Conservation (phyloP, 177 flowering plant genomes). For the Telopea speciosissima region DNA sequence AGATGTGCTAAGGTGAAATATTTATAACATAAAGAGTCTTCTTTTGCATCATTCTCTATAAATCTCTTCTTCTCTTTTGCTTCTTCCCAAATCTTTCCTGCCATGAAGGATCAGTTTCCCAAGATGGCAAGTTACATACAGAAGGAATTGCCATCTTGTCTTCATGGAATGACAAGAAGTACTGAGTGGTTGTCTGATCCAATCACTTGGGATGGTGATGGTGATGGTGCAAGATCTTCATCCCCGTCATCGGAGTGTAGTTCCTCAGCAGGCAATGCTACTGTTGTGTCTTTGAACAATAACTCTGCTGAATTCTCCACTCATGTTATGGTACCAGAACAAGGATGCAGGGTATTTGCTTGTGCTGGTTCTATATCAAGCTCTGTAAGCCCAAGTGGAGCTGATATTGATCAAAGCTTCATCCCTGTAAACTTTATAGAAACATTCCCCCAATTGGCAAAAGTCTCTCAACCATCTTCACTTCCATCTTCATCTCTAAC, state of each 20-base stretch:
- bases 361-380: conserved; percentile 14
- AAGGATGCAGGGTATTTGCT: conserved; percentile 5
- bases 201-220: conserved; percentile 18
- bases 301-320: conserved; percentile 18
- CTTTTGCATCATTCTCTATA: conserved; percentile 15
- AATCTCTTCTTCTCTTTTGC: conserved; percentile 8
- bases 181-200: conserved; percentile 18
- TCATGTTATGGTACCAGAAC: conserved; percentile 5
- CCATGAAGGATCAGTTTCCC: conserved; percentile 37
- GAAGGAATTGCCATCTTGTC: conserved; percentile 23
- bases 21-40: conserved; percentile 19
- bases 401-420: conserved; percentile 11
- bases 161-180: conserved; percentile 19
- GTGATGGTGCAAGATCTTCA: conserved; percentile 1
- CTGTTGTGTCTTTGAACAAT: conserved; percentile 10
- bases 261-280: conserved; percentile 22
- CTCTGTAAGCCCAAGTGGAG: conserved; percentile 4
- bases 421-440: conserved; percentile 37
- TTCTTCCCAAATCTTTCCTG: not conserved
- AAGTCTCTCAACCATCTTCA: conserved; percentile 14
- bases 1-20: conserved; percentile 16
- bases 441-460: conserved; percentile 27
- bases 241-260: conserved; percentile 21
- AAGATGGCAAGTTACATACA: conserved; percentile 25
- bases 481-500: conserved; percentile 19